Base-by-base conservation (phyloP, 805 yeast genomes). In the Candida takata region DNA sequence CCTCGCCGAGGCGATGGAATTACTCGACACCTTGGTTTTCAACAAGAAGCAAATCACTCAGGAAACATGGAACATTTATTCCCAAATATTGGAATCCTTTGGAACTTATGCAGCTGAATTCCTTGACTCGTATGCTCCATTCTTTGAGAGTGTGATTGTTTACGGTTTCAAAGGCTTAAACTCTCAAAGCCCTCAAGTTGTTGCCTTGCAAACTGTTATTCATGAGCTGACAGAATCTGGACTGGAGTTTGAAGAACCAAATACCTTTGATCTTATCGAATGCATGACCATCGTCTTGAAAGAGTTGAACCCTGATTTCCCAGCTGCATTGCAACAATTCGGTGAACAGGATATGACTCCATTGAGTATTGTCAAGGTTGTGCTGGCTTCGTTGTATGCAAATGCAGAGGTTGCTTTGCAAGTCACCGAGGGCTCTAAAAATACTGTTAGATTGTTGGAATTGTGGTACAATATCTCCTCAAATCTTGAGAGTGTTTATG, bases 401-500 rank as follows among this genome's bases (percentile, higher is more conserved):
- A 78, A 82, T 48, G 74, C 90, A 3, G 55, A 61, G 5, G 62
- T 65, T 23, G 68, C 88, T 1, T 54, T 86, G 38, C 63, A 62
- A 28, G 43, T 67, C 3, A 60, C 84, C 30, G 74, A 74, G 45
- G 61, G 67, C 20, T 48, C 54, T 15, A 64, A 69, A 14, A 64
- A 64, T 24, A 61, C 80, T 3, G 63, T 70, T 20, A 49, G 56
- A 8, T 63, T 83, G 34, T 67, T 87, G 41, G 65, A 65, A 18
- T 55, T 66, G 35, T 86, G 96, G 96, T 73, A 82, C 50, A 64
- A 67, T 18, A 47, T 70, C 18, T 72, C 74, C 3, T 5, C 44
- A 6, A 49, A 59, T 16, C 67, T 84, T 45, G 69, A 70, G 23
- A 67, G 86, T 33, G 95, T 85, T 3, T 84, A 78, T 50, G 92